Conservation (phyloP, 768 basidiomycete species). For the Leccinum aurantiacum region DNA sequence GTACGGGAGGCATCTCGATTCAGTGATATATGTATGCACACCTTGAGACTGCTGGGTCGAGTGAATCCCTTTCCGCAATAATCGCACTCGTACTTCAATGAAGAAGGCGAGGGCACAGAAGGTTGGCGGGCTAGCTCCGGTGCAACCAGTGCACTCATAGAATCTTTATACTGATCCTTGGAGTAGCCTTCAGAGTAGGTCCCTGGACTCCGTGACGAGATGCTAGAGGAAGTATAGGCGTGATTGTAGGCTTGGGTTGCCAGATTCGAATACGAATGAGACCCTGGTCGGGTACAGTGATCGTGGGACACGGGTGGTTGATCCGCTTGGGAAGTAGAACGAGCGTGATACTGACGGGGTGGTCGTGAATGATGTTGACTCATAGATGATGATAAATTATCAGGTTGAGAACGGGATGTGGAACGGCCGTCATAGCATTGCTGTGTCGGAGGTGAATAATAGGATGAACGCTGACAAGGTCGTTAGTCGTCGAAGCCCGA, state of each 20-base stretch:
- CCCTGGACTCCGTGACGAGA: constrained; percentile 23
- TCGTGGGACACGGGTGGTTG: constrained; percentile 30
- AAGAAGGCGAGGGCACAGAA: constrained; percentile 30
- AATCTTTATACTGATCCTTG: constrained; percentile 17
- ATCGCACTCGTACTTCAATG: constrained; percentile 67
- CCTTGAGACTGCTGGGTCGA: constrained; percentile 81
- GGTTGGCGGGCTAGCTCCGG: constrained; percentile 19
- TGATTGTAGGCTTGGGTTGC: constrained; percentile 23
- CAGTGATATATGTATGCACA: constrained; percentile 27
- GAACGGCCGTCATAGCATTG: constrained; percentile 29
- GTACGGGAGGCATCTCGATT: not conserved
- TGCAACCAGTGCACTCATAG: constrained; percentile 3
- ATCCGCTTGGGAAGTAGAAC: constrained; percentile 30
- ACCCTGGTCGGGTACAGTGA: constrained; percentile 26
- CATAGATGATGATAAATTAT: constrained; percentile 26
- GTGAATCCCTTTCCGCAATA: constrained; percentile 84
- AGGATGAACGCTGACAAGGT: constrained; percentile 24
- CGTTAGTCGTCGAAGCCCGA: constrained; percentile 4
- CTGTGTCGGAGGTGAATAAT: constrained; percentile 24
- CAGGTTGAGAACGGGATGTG: constrained; percentile 15
- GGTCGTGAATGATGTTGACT: constrained; percentile 24
- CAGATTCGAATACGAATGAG: constrained; percentile 26
- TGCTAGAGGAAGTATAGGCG: constrained; percentile 12
- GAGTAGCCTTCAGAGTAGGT: constrained; percentile 16
- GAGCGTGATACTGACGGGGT: constrained; percentile 24